Evolutionary conservation across 139 green algal genomes (phyloP).

Genomic region (Micromonas commoda): DNA sequence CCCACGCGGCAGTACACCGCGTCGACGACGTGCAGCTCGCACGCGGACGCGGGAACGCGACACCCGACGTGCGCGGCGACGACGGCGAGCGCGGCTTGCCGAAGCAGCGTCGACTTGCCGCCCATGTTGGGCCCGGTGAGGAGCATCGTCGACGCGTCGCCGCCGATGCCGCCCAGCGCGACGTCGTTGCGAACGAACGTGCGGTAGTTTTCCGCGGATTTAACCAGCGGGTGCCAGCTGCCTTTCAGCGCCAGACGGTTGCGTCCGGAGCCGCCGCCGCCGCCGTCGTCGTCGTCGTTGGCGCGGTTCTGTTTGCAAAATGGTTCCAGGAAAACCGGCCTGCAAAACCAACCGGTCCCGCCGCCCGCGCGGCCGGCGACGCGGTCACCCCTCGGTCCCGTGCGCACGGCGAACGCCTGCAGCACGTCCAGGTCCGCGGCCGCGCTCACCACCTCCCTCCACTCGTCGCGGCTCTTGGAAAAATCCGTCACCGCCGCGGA

Average conservation of each 20-base stretch:
- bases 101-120: conserved; percentile 89
- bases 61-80: conserved; percentile 28
- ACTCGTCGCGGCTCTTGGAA: not conserved
- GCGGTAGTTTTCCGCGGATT: not conserved
- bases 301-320: too few species aligned
- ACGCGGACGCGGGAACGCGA: not conserved
- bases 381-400: too few species aligned
- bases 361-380: too few species aligned
- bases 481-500: not conserved
- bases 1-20: conserved; percentile 90
- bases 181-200: conserved; percentile 9
- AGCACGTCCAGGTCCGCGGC: not conserved
- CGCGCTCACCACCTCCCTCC: not conserved
- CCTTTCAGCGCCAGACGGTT: not conserved
- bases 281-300: not conserved
- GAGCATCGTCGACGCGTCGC: conserved; percentile 36
- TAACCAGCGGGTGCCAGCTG: conserved; percentile 9
- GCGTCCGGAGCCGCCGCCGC: not conserved
- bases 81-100: conserved; percentile 48
- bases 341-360: not conserved
- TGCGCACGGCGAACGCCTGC: not conserved
- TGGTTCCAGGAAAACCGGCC: not conserved
- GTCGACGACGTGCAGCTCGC: conserved; percentile 46
- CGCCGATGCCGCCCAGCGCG: not conserved
- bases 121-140: conserved; percentile 94